These are phyloP conservation scores for Globisporangium radiosum DNA, from an alignment of 352 stramenopile genomes.

Conservation along the genomic window DNA sequence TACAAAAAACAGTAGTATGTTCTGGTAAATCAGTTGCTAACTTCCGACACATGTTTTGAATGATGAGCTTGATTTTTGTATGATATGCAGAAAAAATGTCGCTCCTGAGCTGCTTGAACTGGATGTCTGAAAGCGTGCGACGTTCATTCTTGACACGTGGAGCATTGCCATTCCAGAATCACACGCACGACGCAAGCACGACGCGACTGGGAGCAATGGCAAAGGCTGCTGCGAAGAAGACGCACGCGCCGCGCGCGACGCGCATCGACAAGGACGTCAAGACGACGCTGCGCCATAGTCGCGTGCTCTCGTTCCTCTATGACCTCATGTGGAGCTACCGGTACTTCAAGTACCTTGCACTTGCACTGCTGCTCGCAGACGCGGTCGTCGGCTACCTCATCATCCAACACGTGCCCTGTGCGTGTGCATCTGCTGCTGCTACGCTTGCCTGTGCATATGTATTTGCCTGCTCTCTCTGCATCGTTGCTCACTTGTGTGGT, in stretches of 20 bases:
- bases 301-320: conserved; percentile 67
- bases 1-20: too few relatives aligned
- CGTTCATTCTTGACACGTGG: conserved; percentile 5
- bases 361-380: conserved; percentile 47
- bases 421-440: conserved; percentile 1
- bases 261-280: conserved; percentile 86
- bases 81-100: too few relatives aligned
- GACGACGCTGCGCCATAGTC: conserved; percentile 63
- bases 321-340: conserved; percentile 86
- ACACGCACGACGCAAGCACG: not conserved
- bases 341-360: conserved; percentile 66
- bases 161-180: not conserved
- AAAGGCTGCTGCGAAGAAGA: not conserved
- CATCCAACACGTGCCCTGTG: conserved; percentile 77
- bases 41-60: too few relatives aligned
- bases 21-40: too few relatives aligned
- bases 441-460: too few relatives aligned
- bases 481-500: not conserved
- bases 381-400: conserved; percentile 63
- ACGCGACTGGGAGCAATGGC: not conserved
- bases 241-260: conserved; percentile 38
- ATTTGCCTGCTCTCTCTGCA: not conserved
- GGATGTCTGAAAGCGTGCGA: too few relatives aligned
- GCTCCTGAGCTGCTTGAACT: too few relatives aligned
- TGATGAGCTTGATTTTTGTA: too few relatives aligned